Evolutionary conservation across 2,329 filamentous ascomycete species (phyloP).

Genomic region (Aspergillus flavus): DNA sequence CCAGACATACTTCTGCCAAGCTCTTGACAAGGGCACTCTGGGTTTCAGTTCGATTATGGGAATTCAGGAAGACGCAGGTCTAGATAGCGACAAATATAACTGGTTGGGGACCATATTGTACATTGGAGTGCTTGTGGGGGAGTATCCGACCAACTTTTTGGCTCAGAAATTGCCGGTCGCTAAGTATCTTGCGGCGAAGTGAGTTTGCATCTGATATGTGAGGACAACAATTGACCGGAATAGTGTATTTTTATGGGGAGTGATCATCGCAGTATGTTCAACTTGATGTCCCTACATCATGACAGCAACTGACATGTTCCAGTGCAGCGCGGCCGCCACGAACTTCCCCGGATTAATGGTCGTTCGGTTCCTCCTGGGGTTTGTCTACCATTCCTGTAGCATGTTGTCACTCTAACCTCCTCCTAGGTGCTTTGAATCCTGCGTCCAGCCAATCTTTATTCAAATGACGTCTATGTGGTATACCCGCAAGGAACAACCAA

Average conservation of each 20-base stretch:
- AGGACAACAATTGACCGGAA: not conserved
- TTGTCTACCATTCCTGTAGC: not conserved
- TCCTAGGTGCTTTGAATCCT: not conserved
- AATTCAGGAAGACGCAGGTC: conserved; percentile 31
- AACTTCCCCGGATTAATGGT: conserved; percentile 37
- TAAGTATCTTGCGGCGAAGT: conserved; percentile 51
- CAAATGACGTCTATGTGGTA: conserved; percentile 65
- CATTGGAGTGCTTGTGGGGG: conserved; percentile 53
- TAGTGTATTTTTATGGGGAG: conserved; percentile 54
- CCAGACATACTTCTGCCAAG: conserved; percentile 25
- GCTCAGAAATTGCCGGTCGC: conserved; percentile 52
- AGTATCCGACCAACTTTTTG: conserved; percentile 54
- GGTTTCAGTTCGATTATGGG: conserved; percentile 30
- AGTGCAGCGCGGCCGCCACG: conserved; percentile 37
- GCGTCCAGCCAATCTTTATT: conserved; percentile 39
- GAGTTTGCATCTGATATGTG: not conserved
- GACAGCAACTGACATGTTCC: not conserved
- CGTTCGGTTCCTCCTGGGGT: conserved; percentile 17
- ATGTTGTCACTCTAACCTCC: conserved; percentile 53
- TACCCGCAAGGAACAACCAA: conserved; percentile 64
- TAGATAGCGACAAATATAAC: conserved; percentile 43
- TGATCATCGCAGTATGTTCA: conserved; percentile 43
- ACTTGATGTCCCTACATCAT: conserved; percentile 26
- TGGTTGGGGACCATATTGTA: conserved; percentile 54
- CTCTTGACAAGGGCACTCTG: conserved; percentile 25